These are phyloP conservation scores for Coemansia sp. DNA, from an alignment of 192 early-diverging fungal species.

Conservation along the genomic window DNA sequence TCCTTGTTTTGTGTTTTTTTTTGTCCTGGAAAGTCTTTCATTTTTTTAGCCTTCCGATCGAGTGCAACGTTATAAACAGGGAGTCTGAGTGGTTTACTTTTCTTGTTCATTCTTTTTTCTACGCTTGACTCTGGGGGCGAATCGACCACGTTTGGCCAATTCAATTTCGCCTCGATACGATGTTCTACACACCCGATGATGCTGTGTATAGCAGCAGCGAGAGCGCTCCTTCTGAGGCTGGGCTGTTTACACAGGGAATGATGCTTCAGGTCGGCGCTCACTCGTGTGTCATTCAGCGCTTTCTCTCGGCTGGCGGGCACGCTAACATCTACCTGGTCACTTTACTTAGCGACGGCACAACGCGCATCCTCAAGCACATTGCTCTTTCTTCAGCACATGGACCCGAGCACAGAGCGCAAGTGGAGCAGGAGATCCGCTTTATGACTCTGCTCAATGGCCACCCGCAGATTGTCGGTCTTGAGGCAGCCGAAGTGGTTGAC, in stretches of 20 bases:
- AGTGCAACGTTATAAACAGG: too few species aligned
- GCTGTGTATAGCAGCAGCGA: constrained; percentile 6
- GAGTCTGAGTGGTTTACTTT: not conserved
- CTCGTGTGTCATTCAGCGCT: constrained; percentile 51
- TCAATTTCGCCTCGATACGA: not conserved
- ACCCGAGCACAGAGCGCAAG: constrained; percentile 61
- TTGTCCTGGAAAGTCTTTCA: too few species aligned
- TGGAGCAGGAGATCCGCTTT: constrained; percentile 76
- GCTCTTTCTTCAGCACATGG: constrained; percentile 57
- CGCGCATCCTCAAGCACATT: constrained; percentile 82
- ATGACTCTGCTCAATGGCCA: constrained; percentile 81
- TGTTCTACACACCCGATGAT: not conserved
- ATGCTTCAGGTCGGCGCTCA: constrained; percentile 43
- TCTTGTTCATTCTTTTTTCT: not conserved
- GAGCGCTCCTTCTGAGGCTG: not conserved
- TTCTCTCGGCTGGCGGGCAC: constrained; percentile 68
- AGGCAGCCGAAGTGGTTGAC: constrained; percentile 70
- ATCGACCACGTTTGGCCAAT: not conserved
- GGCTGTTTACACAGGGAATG: constrained; percentile 44
- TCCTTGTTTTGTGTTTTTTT: too few species aligned
- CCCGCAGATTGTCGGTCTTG: constrained; percentile 80
- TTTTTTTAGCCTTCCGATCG: too few species aligned
- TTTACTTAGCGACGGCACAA: constrained; percentile 56
- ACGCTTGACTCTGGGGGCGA: not conserved
- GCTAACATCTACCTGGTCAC: constrained; percentile 89